Base-by-base conservation (phyloP, 2,329 filamentous ascomycete species). In the Cordyceps javanica region DNA sequence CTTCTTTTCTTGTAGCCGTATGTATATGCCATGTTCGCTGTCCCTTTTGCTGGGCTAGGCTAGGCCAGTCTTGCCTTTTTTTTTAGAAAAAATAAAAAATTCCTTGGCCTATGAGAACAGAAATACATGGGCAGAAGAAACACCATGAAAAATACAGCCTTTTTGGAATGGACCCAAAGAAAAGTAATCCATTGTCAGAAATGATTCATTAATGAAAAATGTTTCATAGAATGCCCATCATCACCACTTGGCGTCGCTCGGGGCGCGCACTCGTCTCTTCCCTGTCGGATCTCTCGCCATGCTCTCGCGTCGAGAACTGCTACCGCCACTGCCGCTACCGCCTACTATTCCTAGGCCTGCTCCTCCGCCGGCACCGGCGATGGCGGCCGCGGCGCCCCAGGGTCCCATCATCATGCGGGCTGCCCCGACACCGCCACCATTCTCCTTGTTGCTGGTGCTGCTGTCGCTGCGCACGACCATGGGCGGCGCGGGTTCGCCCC, bases 391-490 rank as follows among this genome's bases (percentile, higher is more conserved):
- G 21, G 52, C 59, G 50, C 48, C 60, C 55, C 48, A 61, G 16
- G 49, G 49, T 13, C 9, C 45, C 55, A 23, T 59, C 63, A 45
- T 36, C 67, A 41, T 36, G 55, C 56, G 49, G 13, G 44, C 44
- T 9, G 26, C 39, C 8, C 44, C 60, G 39, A 9, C n/a, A 21
- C 19, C 38, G n/a, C 49, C 42, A 23, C 48, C 60, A 57, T 73
- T 73, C 62, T 75, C 71, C 64, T 73, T 74, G 63, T 73, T 72
- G 59, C 74, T 72, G 51, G 70, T 55, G 54, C 68, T 71, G 66
- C 73, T 75, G 28, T 75, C 71, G 57, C 72, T 73, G 41, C 72
- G 69, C 26, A 69, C 65, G 10, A 71, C 68, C 64, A 71, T 67
- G 23, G 70, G 66, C 1, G 67, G 61, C 10, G 58, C 53, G n/a